Evolutionary conservation across 116 monocot genomes (phyloP), one percentile per base, ranked within the genome.

Genomic region (Iris pallida): DNA sequence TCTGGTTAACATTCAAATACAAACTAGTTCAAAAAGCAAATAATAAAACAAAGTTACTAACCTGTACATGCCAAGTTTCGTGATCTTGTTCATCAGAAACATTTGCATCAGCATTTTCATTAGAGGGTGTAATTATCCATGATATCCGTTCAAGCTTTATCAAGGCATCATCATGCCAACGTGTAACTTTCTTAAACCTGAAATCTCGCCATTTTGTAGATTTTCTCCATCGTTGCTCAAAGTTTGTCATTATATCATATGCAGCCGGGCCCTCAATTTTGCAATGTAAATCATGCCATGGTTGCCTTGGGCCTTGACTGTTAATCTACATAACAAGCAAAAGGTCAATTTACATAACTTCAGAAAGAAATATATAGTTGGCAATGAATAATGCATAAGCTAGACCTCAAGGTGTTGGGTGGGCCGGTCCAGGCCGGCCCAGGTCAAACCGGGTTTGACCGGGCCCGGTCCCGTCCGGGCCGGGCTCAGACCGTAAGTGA

Each of bases 231-330:
- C 89, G 89, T 64, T 93, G 84, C 70, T 86, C 80, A 84, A 93
- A 93, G 58, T 93, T 93, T 49, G 20, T 75, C 63, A 89, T 55
- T 77, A 93, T 78, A 69, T 93, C 93, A 80, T 89, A 89, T 55
- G 93, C 93, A 54, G 89, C 93, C 44, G 89, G 86, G 48, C 86
- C 84, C 57, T 93, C 93, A 65, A 93, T 83, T 77, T 64, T 86
- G 65, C 82, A 82, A 68, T 93, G 93, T 74, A 93, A 79, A 84
- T 93, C 89, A 69, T 93, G 93, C 93, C 93, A 93, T 59, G 89
- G 84, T 78, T 93, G 89, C 73, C 89, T 78, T 70, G 93, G 93
- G 6, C 86, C 92, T 57, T 75, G 58, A 41, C 30, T 30, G 30
- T 30, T 30, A 30, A 30, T 30, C 30, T 30, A 30, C 30, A 30